phyloP scores from a whole-genome alignment of 768 basidiomycete genomes.

The Termitomyces sp. region DNA sequence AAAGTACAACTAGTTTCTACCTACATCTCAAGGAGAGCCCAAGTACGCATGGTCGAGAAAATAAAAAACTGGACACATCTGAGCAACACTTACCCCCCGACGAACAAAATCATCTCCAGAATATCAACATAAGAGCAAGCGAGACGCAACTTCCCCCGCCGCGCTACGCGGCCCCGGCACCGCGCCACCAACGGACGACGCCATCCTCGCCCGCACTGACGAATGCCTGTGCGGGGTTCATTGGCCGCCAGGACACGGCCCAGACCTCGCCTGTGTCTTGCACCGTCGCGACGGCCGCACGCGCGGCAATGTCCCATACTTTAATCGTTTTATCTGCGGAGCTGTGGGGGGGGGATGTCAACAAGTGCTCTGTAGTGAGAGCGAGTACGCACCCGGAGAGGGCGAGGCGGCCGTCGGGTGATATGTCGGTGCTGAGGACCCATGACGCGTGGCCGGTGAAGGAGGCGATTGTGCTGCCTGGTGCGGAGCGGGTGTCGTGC shows the following conservation, averaged over 20 bases:
- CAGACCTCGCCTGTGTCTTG: conserved; percentile 87
- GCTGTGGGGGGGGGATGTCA: too few relatives aligned
- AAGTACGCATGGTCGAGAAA: too few relatives aligned
- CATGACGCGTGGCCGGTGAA: conserved; percentile 88
- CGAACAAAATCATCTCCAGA: not conserved
- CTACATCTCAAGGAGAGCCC: too few relatives aligned
- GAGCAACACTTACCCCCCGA: too few relatives aligned
- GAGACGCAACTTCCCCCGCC: too few relatives aligned
- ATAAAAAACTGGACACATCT: too few relatives aligned
- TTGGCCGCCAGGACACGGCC: conserved; percentile 77
- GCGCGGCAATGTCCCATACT: conserved; percentile 79
- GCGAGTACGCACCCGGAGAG: conserved; percentile 78
- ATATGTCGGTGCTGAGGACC: conserved; percentile 80
- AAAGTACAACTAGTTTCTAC: too few relatives aligned
- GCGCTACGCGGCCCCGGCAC: conserved; percentile 53
- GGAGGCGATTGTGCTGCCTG: conserved; percentile 79
- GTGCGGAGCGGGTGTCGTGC: conserved; percentile 80
- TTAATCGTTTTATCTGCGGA: conserved; percentile 84
- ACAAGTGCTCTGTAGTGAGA: too few relatives aligned
- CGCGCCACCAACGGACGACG: conserved; percentile 70
- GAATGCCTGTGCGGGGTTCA: conserved; percentile 58
- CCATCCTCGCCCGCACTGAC: conserved; percentile 77
- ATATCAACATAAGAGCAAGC: too few relatives aligned
- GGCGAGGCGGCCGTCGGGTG: conserved; percentile 73
- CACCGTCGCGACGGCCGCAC: conserved; percentile 69